These are phyloP conservation scores for Zoysia japonica DNA, from an alignment of 176 grass and related monocot species.

Conservation along the genomic window DNA sequence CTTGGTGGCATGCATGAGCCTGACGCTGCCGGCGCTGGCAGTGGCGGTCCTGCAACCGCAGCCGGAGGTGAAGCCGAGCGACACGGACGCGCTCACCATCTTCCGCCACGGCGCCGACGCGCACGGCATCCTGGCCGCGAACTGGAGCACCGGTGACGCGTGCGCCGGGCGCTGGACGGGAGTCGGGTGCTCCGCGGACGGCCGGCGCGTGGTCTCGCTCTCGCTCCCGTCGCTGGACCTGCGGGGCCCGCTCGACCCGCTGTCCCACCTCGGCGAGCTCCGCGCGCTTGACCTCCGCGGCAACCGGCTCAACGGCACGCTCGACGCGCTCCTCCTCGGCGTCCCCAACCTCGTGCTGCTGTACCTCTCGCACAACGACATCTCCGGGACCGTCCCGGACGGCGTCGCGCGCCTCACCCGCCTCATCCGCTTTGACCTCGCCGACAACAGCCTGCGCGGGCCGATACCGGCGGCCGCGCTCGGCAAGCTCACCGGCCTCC, in stretches of 20 bases:
- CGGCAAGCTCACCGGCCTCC: constrained; percentile 45
- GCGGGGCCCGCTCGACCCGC: constrained; percentile 62
- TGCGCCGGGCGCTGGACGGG: constrained; percentile 60
- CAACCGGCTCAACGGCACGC: constrained; percentile 80
- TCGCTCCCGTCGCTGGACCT: constrained; percentile 63
- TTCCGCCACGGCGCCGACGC: constrained; percentile 61
- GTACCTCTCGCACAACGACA: constrained; percentile 70
- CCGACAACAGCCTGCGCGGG: constrained; percentile 63
- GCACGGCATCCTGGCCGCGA: constrained; percentile 62
- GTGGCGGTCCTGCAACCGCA: constrained; percentile 8
- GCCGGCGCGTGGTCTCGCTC: constrained; percentile 60
- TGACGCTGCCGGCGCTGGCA: constrained; percentile 5
- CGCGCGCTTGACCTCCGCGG: constrained; percentile 69
- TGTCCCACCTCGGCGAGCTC: constrained; percentile 65
- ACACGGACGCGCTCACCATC: constrained; percentile 67
- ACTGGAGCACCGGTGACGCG: constrained; percentile 73
- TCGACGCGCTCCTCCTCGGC: constrained; percentile 55
- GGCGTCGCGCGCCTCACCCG: constrained; percentile 25
- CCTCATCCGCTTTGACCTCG: constrained; percentile 60
- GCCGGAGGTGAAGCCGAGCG: constrained; percentile 61
- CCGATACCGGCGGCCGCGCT: constrained; percentile 49
- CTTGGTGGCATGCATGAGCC: constrained; percentile 20
- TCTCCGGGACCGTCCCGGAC: constrained; percentile 51
- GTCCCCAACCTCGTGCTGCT: constrained; percentile 65
- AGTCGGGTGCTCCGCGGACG: constrained; percentile 52